Percentiles rank a stretch among this genome's conserved stretches.
These are phyloP conservation scores for Aspergillus vadensis DNA, from an alignment of 2,329 filamentous ascomycete genomes.

Conservation along the genomic window DNA sequence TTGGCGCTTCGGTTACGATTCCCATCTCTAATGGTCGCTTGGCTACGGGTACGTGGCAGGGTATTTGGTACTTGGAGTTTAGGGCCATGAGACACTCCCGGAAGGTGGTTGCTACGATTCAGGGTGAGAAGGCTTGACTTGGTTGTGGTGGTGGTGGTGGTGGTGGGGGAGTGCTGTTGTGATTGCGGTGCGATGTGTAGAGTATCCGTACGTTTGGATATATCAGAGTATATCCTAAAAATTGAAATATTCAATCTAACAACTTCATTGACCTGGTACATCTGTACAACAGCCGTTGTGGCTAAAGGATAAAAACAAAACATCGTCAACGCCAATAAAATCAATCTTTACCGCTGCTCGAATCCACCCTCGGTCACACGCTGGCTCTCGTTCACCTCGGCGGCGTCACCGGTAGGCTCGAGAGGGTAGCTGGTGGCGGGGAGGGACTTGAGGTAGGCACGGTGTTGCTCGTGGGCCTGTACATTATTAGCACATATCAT, in stretches of 20 bases:
- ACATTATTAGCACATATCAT: background rate
- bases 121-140: slow-evolving; percentile 68
- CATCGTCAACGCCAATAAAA: slow-evolving; percentile 41
- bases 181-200: background rate
- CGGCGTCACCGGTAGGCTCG: slow-evolving; percentile 59
- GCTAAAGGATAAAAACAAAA: slow-evolving; percentile 30
- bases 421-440: slow-evolving; percentile 82
- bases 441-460: slow-evolving; percentile 78
- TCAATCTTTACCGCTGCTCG: slow-evolving; percentile 58
- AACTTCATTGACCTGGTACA: slow-evolving; percentile 36
- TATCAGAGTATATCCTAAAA: background rate
- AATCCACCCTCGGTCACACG: slow-evolving; percentile 60
- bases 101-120: slow-evolving; percentile 87
- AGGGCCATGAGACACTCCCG: slow-evolving; percentile 72
- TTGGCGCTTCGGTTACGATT: slow-evolving; percentile 86
- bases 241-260: background rate
- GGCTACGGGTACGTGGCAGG: slow-evolving; percentile 63
- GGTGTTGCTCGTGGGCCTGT: slow-evolving; percentile 88
- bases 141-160: background rate
- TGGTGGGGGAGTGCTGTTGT: background rate
- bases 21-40: slow-evolving; percentile 86
- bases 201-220: background rate
- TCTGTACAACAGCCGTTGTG: slow-evolving; percentile 38
- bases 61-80: slow-evolving; percentile 96
- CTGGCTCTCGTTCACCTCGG: slow-evolving; percentile 61